Base-by-base conservation (phyloP, 192 early-diverging fungal species). In the Linnemannia hyalina region DNA sequence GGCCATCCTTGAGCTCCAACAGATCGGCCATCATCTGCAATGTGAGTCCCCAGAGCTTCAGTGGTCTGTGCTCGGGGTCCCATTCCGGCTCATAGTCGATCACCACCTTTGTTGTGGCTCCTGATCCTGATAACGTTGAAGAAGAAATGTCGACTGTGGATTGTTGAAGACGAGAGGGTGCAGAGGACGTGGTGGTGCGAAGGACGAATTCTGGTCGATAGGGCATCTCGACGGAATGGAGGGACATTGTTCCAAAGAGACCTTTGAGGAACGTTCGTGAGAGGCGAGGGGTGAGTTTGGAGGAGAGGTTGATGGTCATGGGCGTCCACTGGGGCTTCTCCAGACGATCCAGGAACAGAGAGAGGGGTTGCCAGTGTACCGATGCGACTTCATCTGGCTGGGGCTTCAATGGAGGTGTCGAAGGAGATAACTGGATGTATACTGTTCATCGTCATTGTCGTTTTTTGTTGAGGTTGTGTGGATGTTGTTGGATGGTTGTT, bases 1-100 rank as follows among this genome's bases (percentile, higher is more conserved):
- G 84, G 32, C 84, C 84, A 44, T 86, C 80, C 74, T 86, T 86
- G 6, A 86, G 40, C 32, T 90, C 89, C 55, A 90, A 71, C 47
- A 90, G 80, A 88, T 90, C 89, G 3, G 85, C 83, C 54, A 87
- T 90, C 89, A 90, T 88, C 40, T 90, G 89, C 80, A 90, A 46
- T 1, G 89, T 90, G 46, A 90, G 54, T 4, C 89, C 89, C 89
- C 89, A 90, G 0, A 90, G 74, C 46, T 82, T 81, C 29, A 90
- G 69, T 15, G 82, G 82, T 38, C 74, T 44, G 35, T 83, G 82
- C 41, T 86, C 84, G 2, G 84, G 75, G 40, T 86, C 84, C 84
- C 84, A 86, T 41, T 81, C 84, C 0, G 84, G 84, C 8, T 80
- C 74, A 26, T 78, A 65, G 35, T 86, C 84, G 42, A 86, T 72